Evolutionary conservation across 139 green algal species (phyloP), one percentile per base, ranked within the genome.

Genomic region (Haematococcus lacustris): DNA sequence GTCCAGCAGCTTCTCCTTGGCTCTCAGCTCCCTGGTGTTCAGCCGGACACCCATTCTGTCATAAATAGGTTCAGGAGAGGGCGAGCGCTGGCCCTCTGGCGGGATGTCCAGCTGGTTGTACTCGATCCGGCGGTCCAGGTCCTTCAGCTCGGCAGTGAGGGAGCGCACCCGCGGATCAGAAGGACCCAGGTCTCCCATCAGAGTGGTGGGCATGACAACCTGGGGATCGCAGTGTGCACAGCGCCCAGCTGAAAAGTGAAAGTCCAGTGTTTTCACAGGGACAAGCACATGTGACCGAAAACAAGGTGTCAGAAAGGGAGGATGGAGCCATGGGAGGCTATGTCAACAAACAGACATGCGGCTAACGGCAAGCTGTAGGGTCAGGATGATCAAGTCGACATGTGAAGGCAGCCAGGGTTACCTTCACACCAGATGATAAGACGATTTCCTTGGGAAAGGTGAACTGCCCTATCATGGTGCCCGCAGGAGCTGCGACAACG

Each of bases 1-100:
- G 34, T 80, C 73, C 38, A 79, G 5, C 39, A 85, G 60, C 47
- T 78, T 77, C 51, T 85, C 79, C 51, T 83, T 86, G 41, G 80
- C 67, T 34, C 95, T 75, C 30, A 94, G 84, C 69, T 98, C 94
- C 9, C 93, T 77, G 6, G 93, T 97, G 85, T 98, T 98, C 3
- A 89, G 81, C 3, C 94, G 80, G 21, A 93, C 77, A 28, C 95
- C 95, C 34, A 86, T 75, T 3, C 81, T 76, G 71, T 99, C 93
- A 76, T 98, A 99, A n/a, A 94, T 74, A 0, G 95, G 95, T 71
- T 93, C 86, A 0, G 95, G 95, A 3, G 87, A 95, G 35, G 95
- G 95, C 1, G 85, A 94, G 34, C 95, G 89, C 76, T 94, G 87
- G 39, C 83, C 81, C 73, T 96, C 80, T 13, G 80, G 80, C 1